A percentile compares a stretch with the other conserved stretches of the same genome.
phyloP scores from a whole-genome alignment of 2,329 filamentous ascomycete species.

The Graphium sp. region DNA sequence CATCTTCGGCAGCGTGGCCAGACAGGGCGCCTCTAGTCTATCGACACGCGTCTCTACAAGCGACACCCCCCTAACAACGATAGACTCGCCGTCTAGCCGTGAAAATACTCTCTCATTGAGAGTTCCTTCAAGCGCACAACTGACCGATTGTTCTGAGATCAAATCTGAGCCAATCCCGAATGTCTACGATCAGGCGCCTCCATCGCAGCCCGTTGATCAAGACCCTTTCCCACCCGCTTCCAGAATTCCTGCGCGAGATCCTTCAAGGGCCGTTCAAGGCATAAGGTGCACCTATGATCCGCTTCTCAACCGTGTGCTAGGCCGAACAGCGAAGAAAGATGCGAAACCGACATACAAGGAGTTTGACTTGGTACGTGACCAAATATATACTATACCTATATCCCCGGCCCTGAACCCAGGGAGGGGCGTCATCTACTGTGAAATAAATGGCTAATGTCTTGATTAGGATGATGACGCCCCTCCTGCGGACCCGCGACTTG shows the following conservation, averaged over 20 bases:
- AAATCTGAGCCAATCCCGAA: too few species aligned
- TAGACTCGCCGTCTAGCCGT: constrained; percentile 37
- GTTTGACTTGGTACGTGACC: constrained; percentile 49
- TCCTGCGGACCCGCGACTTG: constrained; percentile 68
- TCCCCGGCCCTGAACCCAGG: constrained; percentile 10
- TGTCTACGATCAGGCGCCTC: neutral
- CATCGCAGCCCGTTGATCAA: constrained; percentile 9
- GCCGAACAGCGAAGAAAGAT: constrained; percentile 34
- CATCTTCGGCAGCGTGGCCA: constrained; percentile 40
- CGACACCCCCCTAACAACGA: constrained; percentile 31
- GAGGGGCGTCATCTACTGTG: constrained; percentile 45
- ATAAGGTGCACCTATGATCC: constrained; percentile 46
- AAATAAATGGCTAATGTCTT: constrained; percentile 38
- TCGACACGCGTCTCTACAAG: constrained; percentile 23
- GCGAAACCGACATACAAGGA: constrained; percentile 45
- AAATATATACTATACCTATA: constrained; percentile 15
- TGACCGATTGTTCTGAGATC: too few species aligned
- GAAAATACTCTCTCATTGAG: too few species aligned
- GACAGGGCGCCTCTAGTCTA: constrained; percentile 20
- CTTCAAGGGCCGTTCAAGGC: constrained; percentile 33
- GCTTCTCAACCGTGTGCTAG: constrained; percentile 29
- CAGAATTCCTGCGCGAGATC: constrained; percentile 40
- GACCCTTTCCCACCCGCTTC: constrained; percentile 14
- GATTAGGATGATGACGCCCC: constrained; percentile 64
- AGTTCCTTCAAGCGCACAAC: too few species aligned